A percentile compares a stretch with the other conserved stretches of the same genome.
Evolutionary conservation across 2,329 filamentous ascomycete species (phyloP).

Genomic region (Botrytis hyacinthi): DNA sequence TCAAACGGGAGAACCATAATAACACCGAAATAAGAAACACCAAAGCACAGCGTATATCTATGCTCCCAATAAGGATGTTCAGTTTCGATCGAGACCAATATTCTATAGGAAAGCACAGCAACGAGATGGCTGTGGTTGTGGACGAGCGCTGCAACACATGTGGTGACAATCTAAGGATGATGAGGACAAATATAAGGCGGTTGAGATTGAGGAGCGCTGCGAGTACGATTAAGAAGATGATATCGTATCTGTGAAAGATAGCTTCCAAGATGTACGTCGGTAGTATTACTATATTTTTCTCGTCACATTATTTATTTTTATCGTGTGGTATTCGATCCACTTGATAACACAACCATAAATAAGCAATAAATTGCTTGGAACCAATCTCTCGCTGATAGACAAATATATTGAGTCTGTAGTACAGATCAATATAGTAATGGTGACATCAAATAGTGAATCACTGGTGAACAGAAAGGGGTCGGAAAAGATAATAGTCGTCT

Average conservation of each 20-base stretch:
- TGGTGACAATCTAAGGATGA: background rate
- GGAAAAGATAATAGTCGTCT: background rate
- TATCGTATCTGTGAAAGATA: background rate
- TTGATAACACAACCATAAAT: background rate
- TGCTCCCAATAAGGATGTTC: background rate
- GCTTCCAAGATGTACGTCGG: background rate
- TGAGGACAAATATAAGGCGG: background rate
- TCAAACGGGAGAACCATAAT: background rate
- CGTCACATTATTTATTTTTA: background rate
- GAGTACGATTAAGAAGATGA: background rate
- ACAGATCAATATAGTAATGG: background rate
- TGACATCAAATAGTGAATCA: background rate
- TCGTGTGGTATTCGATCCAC: background rate
- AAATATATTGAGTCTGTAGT: background rate
- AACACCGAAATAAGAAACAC: background rate
- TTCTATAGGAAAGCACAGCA: background rate
- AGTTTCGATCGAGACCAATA: background rate
- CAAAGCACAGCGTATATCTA: background rate
- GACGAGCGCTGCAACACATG: background rate
- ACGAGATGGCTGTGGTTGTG: background rate
- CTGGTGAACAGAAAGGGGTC: background rate
- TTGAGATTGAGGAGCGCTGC: background rate
- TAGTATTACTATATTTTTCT: background rate
- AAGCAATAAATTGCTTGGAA: background rate
- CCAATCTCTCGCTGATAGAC: rapidly evolving